A percentile compares a stretch with the other conserved stretches of the same genome.
These are phyloP conservation scores for Exophiala mesophila DNA, from an alignment of 2,329 filamentous ascomycete species.

Conservation along the genomic window DNA sequence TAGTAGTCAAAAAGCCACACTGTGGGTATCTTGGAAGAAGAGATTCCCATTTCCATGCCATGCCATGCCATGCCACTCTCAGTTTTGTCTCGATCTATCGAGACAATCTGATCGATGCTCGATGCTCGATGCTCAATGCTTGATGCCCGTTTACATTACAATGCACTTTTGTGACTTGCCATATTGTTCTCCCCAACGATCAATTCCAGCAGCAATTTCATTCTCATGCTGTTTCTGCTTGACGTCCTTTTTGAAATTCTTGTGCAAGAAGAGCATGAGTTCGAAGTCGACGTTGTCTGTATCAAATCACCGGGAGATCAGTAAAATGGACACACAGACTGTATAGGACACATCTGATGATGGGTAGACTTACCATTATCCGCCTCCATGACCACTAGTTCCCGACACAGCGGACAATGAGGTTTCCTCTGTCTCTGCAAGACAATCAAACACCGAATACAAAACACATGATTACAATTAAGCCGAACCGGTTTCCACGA, in stretches of 20 bases:
- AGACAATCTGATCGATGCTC: too few relatives aligned
- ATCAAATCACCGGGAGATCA: conserved; percentile 4
- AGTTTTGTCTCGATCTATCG: too few relatives aligned
- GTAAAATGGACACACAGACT: too few relatives aligned
- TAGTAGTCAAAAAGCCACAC: too few relatives aligned
- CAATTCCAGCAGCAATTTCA: conserved; percentile 68
- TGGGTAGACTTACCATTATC: conserved; percentile 51
- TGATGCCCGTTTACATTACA: too few relatives aligned
- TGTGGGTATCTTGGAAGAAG: too few relatives aligned
- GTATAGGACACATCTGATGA: too few relatives aligned
- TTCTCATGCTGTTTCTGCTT: conserved; percentile 66
- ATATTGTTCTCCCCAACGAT: conserved; percentile 65
- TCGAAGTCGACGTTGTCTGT: conserved; percentile 65
- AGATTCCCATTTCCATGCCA: too few relatives aligned
- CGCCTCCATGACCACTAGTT: conserved; percentile 65
- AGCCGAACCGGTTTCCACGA: conserved; percentile 78
- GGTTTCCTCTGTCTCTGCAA: conserved; percentile 67
- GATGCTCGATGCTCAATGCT: too few relatives aligned
- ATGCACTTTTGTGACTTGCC: conserved; percentile 37
- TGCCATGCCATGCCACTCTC: too few relatives aligned
- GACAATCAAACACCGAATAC: conserved; percentile 75
- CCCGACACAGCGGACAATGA: conserved; percentile 71
- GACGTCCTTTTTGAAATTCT: conserved; percentile 69
- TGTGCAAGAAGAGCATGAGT: conserved; percentile 64
- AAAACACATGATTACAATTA: conserved; percentile 71